Evolutionary conservation across 169 alveolate genomes (phyloP), one percentile per base, ranked within the genome.

Genomic region (Plasmodium billcollinsi): DNA sequence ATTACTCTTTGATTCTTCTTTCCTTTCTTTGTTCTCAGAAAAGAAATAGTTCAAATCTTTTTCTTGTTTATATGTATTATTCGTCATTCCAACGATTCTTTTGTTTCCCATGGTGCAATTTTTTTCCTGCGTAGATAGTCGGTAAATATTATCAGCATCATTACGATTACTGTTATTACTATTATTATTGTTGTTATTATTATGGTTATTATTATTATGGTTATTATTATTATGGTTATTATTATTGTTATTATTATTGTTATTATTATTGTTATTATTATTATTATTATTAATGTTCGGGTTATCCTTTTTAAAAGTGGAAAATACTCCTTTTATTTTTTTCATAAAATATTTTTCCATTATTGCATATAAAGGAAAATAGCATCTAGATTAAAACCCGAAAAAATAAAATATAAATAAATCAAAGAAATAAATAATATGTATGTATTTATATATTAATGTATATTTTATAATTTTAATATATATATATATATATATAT

Each of bases 331-430:
- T 69, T 80, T 61, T 15, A 80, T 73, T 80, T 58, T 80, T 80
- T 80, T 80, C 56, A 58, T 80, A 73, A 80, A 80, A 63, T 63
- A 80, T 12, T 69, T 80, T 80, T 80, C 83, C 90, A 80, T 80
- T 59, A 61, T 69, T 67, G 7, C 8, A 70, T 45, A 15, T 47
- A 45, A 73, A 45, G 21, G 15, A 58, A 47, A 26, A 33, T 5
- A 33, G 8, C 45, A 33, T 4, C 45, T 33, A 33, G 45, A 33
- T 2, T 47, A 2, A 71, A 71, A 45, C 43, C 24, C 47, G 15
- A 47, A 71, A 29, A 52, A 71, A 21, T 45, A 45, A 9, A 45
- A 33, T 54, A 54, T 69, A 69, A 69, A 71, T 21, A 45, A 26
- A 49, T 26, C 50, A 20, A 39, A 7, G 20, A 71, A 20, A 71